phyloP scores from a whole-genome alignment of 371 early-diverging fungal species.

The Saksenaea oblongispora region DNA sequence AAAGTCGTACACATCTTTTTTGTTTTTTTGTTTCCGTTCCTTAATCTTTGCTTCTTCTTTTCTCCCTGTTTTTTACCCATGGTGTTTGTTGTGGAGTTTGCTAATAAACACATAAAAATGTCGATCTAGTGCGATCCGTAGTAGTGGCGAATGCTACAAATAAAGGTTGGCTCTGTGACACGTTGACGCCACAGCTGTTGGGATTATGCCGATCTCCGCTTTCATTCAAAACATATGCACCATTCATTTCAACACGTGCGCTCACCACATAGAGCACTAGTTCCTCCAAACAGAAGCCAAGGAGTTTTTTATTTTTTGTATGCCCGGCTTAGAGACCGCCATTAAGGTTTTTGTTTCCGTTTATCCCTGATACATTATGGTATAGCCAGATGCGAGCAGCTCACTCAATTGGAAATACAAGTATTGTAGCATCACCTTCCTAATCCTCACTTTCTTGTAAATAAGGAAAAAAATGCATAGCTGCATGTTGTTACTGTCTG shows the following conservation, averaged over 20 bases:
- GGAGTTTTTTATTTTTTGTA: background rate
- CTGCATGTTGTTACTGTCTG: too few relatives aligned
- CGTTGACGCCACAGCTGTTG: background rate
- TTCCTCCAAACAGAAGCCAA: background rate
- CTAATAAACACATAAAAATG: background rate
- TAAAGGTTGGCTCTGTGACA: conserved; percentile 3
- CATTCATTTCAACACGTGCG: conserved; percentile 2
- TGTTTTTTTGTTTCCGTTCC: background rate
- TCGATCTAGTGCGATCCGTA: background rate
- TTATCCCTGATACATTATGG: too few relatives aligned
- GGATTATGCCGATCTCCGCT: conserved; percentile 5
- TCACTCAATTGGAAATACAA: too few relatives aligned
- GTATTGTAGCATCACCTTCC: too few relatives aligned
- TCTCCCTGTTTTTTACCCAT: background rate
- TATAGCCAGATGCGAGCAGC: too few relatives aligned
- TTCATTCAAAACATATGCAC: background rate
- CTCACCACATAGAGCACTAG: background rate
- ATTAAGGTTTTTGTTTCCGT: too few relatives aligned
- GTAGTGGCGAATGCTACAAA: background rate
- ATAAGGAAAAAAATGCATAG: too few relatives aligned
- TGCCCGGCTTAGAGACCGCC: too few relatives aligned
- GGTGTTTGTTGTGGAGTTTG: background rate
- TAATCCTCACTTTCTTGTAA: too few relatives aligned
- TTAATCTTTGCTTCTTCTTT: background rate
- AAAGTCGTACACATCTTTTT: background rate